Evolutionary conservation across 2,329 filamentous ascomycete species (phyloP).

Genomic region (Diaporthe sp.): DNA sequence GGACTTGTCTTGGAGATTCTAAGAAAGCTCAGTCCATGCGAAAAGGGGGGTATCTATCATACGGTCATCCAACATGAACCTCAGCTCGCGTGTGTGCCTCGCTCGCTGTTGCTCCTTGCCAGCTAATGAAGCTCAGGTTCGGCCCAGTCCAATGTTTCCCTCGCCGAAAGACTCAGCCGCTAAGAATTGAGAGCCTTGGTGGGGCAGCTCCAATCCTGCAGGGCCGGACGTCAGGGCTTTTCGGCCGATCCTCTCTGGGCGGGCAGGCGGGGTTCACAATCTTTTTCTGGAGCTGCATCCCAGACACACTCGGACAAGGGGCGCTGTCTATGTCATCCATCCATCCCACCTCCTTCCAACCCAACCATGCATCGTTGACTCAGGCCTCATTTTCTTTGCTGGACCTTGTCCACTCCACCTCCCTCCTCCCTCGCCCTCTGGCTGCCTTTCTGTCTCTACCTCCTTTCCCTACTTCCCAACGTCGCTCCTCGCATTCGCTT

Average conservation of each 20-base stretch:
- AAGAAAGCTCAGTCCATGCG: conserved; percentile 25
- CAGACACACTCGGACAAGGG: not conserved
- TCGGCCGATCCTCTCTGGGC: conserved; percentile 38
- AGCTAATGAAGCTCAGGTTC: conserved; percentile 21
- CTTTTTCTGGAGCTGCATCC: conserved; percentile 32
- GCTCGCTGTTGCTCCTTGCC: conserved; percentile 29
- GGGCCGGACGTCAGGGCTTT: conserved; percentile 43
- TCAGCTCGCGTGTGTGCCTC: conserved; percentile 13
- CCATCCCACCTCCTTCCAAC: conserved; percentile 7
- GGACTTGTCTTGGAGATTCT: conserved; percentile 12
- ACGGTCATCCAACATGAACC: conserved; percentile 29
- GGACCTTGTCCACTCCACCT: not conserved
- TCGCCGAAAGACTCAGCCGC: conserved; percentile 40
- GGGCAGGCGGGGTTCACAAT: conserved; percentile 29
- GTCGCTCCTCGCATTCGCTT: not conserved
- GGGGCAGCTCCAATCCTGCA: conserved; percentile 38
- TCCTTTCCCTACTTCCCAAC: not conserved
- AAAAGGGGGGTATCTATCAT: conserved; percentile 36
- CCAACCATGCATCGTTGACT: conserved; percentile 16
- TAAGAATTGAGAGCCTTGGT: conserved; percentile 30
- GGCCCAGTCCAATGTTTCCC: not conserved
- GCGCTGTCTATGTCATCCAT: conserved; percentile 23
- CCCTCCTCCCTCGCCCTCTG: conserved; percentile 8
- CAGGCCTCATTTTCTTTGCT: conserved; percentile 11
- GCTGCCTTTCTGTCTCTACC: not conserved